These are phyloP conservation scores for Bruguiera parviflora DNA, from an alignment of 345 rosid species.

Conservation along the genomic window DNA sequence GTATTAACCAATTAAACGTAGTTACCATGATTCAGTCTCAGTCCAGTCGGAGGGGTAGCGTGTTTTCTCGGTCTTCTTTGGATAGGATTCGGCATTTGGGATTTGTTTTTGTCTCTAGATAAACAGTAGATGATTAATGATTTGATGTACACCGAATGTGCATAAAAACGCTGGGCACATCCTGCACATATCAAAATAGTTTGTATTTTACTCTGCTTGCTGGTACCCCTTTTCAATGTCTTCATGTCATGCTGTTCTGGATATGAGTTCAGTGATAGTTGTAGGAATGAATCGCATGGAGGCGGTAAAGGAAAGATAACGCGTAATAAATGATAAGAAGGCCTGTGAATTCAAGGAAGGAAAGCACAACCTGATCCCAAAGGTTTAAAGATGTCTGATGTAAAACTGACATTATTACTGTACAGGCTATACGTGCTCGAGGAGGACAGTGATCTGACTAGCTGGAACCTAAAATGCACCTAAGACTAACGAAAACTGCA, in stretches of 20 bases:
- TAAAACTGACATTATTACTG: neutral
- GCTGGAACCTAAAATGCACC: neutral
- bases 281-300: too few relatives aligned
- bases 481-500: neutral
- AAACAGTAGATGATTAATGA: neutral
- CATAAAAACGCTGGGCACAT: constrained; percentile 21
- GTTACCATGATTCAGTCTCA: constrained; percentile 11
- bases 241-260: too few relatives aligned
- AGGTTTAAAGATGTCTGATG: too few relatives aligned
- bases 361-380: too few relatives aligned
- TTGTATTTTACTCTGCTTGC: constrained; percentile 17
- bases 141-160: constrained; percentile 9
- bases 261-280: too few relatives aligned
- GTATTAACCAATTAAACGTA: constrained; percentile 31
- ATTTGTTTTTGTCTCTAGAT: neutral
- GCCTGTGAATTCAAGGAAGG: too few relatives aligned
- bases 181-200: constrained; percentile 28
- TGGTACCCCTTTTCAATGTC: constrained; percentile 10
- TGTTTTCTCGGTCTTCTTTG: constrained; percentile 8
- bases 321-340: too few relatives aligned
- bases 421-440: neutral
- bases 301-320: too few relatives aligned
- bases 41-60: constrained; percentile 15
- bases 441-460: neutral
- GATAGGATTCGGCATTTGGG: constrained; percentile 24